Percentiles rank a stretch among this genome's conserved stretches.
These are phyloP conservation scores for Alternaria brassicicola DNA, from an alignment of 2,329 filamentous ascomycete genomes.

Conservation along the genomic window DNA sequence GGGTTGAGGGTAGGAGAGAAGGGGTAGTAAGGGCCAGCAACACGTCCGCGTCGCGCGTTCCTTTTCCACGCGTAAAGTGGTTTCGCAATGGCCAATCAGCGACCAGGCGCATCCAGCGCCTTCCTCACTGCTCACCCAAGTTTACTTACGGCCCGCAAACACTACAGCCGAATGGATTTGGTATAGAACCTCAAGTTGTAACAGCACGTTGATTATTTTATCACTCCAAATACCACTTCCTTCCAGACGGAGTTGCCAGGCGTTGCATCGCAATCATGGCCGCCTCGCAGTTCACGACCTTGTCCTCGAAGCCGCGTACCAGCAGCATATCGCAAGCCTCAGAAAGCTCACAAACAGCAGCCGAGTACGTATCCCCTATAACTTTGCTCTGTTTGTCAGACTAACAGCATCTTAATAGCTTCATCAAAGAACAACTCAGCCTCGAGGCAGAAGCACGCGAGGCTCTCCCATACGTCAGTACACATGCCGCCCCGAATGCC, in stretches of 20 bases:
- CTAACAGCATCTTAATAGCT: conserved; percentile 58
- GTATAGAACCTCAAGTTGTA: neutral
- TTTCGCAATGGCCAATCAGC: conserved; percentile 23
- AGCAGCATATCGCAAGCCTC: conserved; percentile 54
- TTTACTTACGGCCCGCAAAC: neutral
- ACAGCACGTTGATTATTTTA: too few relatives aligned
- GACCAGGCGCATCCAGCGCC: conserved; percentile 12
- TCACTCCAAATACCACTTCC: neutral
- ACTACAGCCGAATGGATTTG: neutral
- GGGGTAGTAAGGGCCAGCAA: conserved; percentile 10
- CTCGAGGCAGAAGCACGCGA: conserved; percentile 96
- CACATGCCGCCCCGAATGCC: conserved; percentile 1
- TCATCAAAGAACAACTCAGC: conserved; percentile 85
- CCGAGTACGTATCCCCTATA: conserved; percentile 45
- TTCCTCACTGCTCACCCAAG: conserved; percentile 3
- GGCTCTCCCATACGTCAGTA: conserved; percentile 83
- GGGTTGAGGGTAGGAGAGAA: conserved; percentile 9
- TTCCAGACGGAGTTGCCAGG: neutral
- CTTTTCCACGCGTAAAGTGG: conserved; percentile 29
- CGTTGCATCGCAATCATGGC: conserved; percentile 28
- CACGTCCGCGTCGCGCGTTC: conserved; percentile 24
- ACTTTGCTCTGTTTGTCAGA: too few relatives aligned
- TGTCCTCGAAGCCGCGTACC: conserved; percentile 40
- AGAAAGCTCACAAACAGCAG: conserved; percentile 61
- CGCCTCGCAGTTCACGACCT: conserved; percentile 30